A percentile compares a stretch with the other conserved stretches of the same genome.
These are phyloP conservation scores for Paraurostyla sp. DNA, from an alignment of 73 alveolate genomes.

Conservation along the genomic window DNA sequence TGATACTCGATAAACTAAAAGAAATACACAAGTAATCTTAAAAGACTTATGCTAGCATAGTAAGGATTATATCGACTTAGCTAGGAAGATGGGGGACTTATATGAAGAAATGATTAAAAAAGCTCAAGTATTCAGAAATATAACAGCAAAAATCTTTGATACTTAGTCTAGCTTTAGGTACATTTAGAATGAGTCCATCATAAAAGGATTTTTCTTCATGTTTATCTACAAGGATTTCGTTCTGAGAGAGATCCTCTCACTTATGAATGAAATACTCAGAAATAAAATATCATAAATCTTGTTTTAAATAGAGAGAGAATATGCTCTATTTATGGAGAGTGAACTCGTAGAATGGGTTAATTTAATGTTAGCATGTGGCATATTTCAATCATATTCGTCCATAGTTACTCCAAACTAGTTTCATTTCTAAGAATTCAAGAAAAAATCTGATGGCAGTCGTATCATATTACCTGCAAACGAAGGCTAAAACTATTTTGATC, in stretches of 20 bases:
- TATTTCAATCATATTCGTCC: constrained; percentile 17
- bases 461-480: constrained; percentile 12
- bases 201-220: constrained; percentile 55
- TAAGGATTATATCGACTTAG: constrained; percentile 46
- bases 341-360: constrained; percentile 55
- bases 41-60: neutral
- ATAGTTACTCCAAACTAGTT: constrained; percentile 54
- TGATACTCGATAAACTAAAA: neutral
- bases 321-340: constrained; percentile 43
- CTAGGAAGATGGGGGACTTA: constrained; percentile 50
- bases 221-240: constrained; percentile 51
- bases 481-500: constrained; percentile 14
- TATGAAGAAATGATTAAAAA: constrained; percentile 52
- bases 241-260: constrained; percentile 8
- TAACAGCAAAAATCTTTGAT: constrained; percentile 51
- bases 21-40: neutral
- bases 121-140: constrained; percentile 33
- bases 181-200: constrained; percentile 11
- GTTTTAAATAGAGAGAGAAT: constrained; percentile 27
- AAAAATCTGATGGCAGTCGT: constrained; percentile 14
- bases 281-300: neutral
- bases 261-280: constrained; percentile 18
- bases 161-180: constrained; percentile 11
- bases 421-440: constrained; percentile 2
- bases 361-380: constrained; percentile 28